These are phyloP conservation scores for Canna indica DNA, from an alignment of 176 grass and related monocot species.

Conservation along the genomic window DNA sequence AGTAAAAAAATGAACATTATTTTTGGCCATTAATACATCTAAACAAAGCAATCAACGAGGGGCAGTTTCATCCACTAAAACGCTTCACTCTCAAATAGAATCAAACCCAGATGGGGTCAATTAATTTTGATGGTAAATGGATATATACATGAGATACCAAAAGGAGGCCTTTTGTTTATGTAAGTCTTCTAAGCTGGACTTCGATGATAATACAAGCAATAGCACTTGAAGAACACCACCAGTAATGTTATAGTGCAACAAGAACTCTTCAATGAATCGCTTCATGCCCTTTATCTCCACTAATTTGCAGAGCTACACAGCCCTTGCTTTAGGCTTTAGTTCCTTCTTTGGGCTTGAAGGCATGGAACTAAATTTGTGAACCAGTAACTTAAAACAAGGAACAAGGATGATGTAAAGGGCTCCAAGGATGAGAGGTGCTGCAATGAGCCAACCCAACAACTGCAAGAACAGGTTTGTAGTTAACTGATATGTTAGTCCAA, in stretches of 20 bases:
- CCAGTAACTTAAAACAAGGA: slow-evolving; percentile 29
- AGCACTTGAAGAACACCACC: background rate
- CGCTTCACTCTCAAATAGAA: too few species aligned
- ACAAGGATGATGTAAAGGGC: slow-evolving; percentile 18
- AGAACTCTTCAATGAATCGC: background rate
- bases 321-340: slow-evolving; percentile 29
- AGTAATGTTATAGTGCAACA: background rate
- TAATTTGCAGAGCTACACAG: background rate
- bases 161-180: background rate
- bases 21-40: too few species aligned
- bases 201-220: background rate
- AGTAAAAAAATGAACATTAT: too few species aligned
- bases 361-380: slow-evolving; percentile 17
- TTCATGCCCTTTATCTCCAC: background rate
- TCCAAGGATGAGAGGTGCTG: slow-evolving; percentile 35
- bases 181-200: background rate
- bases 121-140: too few species aligned
- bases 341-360: slow-evolving; percentile 24
- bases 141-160: background rate
- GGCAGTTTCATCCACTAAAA: too few species aligned
- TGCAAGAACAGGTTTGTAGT: slow-evolving; percentile 13
- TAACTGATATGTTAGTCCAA: background rate
- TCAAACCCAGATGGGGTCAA: too few species aligned
- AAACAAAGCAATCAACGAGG: too few species aligned
- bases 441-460: slow-evolving; percentile 39